Evolutionary conservation across 2,329 filamentous ascomycete species (phyloP), one percentile per base, ranked within the genome.

Genomic region (Sclerotinia sclerotiorum): DNA sequence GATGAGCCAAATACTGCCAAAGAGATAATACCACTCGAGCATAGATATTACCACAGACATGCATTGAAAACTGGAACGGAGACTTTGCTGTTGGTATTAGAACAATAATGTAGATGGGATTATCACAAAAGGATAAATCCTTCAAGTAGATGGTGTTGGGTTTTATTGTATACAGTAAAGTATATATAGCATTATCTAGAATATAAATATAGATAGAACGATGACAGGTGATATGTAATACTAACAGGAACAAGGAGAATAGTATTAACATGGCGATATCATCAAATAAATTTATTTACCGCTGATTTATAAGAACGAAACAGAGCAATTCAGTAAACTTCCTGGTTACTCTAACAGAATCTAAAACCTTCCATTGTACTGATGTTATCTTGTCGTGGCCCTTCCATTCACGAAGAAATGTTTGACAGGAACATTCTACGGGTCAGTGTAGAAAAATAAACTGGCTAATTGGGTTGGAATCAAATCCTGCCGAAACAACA

Each of bases 211-310:
- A 52, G 29, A 51, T 24, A 29, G 6, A 27, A 48, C 8, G 48
- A 35, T 63, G 35, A 67, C n/a, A 29, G 1, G 7, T 4, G 5
- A 3, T 21, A n/a, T 62, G 2, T 51, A 52, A 35, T 24, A 8
- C 48, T 21, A 35, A 67, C 15, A 54, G 62, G 48, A 46, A 55
- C 19, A 29, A 42, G 49, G n/a, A 24, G 21, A 55, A 65, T 4
- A 44, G 35, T 24, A 65, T 55, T 55, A 35, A 44, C 49, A 55
- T 55, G 49, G 62, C n/a, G 19, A 58, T 8, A 56, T 29, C 63
- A 39, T n/a, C 35, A 42, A 48, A 35, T 51, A 3, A 19, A 55
- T 35, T 48, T 54, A 5, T 8, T 24, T 15, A 27, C 27, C 7
- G 19, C 35, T 67, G 65, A 56, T 39, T 62, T 5, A 62, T 62